Percentiles rank a stretch among this genome's conserved stretches.
Evolutionary conservation across 352 stramenopile species (phyloP).

Genomic region (Globisporangium paddicum): DNA sequence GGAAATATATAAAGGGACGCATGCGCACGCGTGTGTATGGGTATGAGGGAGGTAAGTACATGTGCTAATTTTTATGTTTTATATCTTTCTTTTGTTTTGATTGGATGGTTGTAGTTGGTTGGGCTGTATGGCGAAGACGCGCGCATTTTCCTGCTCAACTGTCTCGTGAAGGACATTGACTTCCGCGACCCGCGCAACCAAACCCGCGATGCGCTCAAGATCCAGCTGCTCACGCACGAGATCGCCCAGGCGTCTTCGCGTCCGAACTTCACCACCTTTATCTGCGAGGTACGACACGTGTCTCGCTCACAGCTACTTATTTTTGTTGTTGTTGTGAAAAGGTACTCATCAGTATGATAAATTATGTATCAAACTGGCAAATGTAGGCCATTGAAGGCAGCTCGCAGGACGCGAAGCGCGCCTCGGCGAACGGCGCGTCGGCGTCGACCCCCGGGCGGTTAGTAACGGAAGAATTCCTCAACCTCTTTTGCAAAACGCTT

Average conservation of each 20-base stretch:
- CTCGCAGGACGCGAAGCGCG: constrained; percentile 29
- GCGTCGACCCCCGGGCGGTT: constrained; percentile 19
- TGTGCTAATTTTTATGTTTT: not conserved
- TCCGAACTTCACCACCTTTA: constrained; percentile 89
- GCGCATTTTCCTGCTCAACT: constrained; percentile 89
- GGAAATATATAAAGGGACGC: not conserved
- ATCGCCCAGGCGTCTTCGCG: constrained; percentile 84
- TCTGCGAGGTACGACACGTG: constrained; percentile 55
- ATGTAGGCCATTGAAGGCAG: constrained; percentile 64
- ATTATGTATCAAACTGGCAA: not conserved
- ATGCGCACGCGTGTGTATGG: not conserved
- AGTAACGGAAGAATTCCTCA: constrained; percentile 78
- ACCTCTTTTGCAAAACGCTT: constrained; percentile 70
- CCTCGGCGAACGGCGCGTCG: constrained; percentile 11
- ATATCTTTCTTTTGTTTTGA: not conserved
- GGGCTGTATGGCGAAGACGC: constrained; percentile 90
- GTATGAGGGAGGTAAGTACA: not conserved
- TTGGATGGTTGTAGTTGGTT: constrained; percentile 56
- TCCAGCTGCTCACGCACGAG: constrained; percentile 88
- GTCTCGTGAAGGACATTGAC: constrained; percentile 88
- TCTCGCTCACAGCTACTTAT: too few relatives aligned
- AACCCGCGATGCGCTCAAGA: constrained; percentile 86
- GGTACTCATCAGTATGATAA: not conserved
- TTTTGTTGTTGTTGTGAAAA: too few relatives aligned
- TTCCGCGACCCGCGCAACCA: constrained; percentile 83